Conservation (phyloP, 2,329 filamentous ascomycete species). For the Fusarium temperatum region DNA sequence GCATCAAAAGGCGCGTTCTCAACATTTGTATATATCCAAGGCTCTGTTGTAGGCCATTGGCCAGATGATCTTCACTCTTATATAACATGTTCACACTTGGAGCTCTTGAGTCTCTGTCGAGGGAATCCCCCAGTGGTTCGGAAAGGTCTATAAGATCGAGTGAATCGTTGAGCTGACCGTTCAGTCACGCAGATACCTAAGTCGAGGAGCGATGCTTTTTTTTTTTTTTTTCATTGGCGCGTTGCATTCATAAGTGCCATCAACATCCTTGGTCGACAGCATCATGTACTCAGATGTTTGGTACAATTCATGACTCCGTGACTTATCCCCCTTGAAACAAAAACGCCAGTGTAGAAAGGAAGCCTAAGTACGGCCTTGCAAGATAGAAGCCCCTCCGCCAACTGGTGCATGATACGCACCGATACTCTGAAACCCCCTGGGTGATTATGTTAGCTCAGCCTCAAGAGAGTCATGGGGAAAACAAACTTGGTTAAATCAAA, state of each 20-base stretch:
- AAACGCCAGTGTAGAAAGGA: conserved; percentile 2
- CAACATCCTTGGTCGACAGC: conserved; percentile 6
- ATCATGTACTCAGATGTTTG: background rate
- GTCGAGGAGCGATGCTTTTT: background rate
- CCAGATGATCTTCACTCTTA: conserved; percentile 44
- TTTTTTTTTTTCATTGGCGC: conserved; percentile 11
- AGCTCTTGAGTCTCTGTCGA: background rate
- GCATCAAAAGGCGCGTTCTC: conserved; percentile 40
- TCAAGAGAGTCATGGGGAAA: background rate
- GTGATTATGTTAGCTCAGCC: conserved; percentile 13
- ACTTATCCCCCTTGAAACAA: conserved; percentile 10
- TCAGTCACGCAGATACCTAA: background rate
- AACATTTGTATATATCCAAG: conserved; percentile 37
- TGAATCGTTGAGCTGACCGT: background rate
- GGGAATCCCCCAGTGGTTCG: background rate
- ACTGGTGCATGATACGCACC: conserved; percentile 68
- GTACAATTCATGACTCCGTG: conserved; percentile 8
- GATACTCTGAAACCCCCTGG: conserved; percentile 72
- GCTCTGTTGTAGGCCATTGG: conserved; percentile 24
- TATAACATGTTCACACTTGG: conserved; percentile 24
- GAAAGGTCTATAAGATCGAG: background rate
- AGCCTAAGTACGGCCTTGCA: conserved; percentile 47
- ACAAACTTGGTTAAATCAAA: conserved; percentile 68
- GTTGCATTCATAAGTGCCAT: conserved; percentile 30
- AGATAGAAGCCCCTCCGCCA: conserved; percentile 55